Evolutionary conservation across 2,329 filamentous ascomycete species (phyloP), one percentile per base, ranked within the genome.

Genomic region (Xylaria sp.): DNA sequence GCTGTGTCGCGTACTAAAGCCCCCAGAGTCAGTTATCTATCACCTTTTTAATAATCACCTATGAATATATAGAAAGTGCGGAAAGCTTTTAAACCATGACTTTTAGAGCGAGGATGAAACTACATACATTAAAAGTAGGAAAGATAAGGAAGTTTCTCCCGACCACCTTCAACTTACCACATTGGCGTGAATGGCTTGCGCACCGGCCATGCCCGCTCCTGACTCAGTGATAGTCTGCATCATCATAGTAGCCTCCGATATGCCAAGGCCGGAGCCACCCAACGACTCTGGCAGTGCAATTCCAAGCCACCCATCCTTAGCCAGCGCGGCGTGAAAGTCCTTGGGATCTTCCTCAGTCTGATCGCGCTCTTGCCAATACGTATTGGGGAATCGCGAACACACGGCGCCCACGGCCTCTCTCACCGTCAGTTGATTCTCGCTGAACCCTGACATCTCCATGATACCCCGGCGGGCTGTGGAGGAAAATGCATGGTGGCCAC

Each of bases 211-310:
- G 3, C 93, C 93, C 3, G 93, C 93, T 0, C 93, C 93, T 1
- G 88, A 90, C 81, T 94, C 91, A 0, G 91, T 84, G 66, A 94
- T 92, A 1, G 92, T 92, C 75, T 97, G 93, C 84, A 96, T 87
- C 92, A 96, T 95, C 87, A 95, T 92, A 0, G 91, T 93, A 0
- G 93, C 93, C 77, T 96, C 93, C 0, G 91, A 91, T 44, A 97
- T 94, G 9, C 90, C 92, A 9, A 97, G 81, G 0, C 91, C 92
- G 0, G 91, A 87, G 0, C 93, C 93, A 2, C 93, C 93, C 0
- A 94, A 85, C 0, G 87, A 84, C 77, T 94, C 91, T 0, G 92
- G 92, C 3, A 96, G 82, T 0, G 92, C 92, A 73, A 95, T 94
- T 2, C 93, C 93, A 50, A 96, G 86, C 92, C 92, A 96, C 7